These are phyloP conservation scores for Stramenopiles sp. DNA, from an alignment of 352 stramenopile genomes.

Conservation along the genomic window DNA sequence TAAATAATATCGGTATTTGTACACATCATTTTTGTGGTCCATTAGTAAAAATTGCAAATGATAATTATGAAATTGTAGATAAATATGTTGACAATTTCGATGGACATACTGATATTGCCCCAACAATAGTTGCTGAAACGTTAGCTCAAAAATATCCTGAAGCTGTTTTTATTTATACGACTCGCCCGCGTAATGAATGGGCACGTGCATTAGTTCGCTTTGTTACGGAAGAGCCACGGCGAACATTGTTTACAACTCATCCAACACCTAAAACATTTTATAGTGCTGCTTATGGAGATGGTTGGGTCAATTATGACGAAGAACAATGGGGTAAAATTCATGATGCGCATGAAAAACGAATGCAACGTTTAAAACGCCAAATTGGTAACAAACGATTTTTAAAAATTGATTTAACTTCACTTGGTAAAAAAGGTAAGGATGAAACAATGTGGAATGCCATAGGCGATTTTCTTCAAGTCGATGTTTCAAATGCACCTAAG, in stretches of 20 bases:
- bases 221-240: not conserved
- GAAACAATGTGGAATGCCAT: not conserved
- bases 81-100: not conserved
- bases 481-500: conserved; percentile 4
- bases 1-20: not conserved
- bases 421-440: not conserved
- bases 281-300: not conserved
- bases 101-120: not conserved
- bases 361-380: not conserved
- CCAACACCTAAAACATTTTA: not conserved
- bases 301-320: not conserved
- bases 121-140: not conserved
- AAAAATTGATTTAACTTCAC: not conserved
- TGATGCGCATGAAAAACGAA: not conserved
- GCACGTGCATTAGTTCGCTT: not conserved
- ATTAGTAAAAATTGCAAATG: not conserved
- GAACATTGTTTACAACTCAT: not conserved
- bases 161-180: not conserved
- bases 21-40: not conserved
- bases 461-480: not conserved
- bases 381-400: not conserved
- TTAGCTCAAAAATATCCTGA: not conserved
- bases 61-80: not conserved
- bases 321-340: not conserved
- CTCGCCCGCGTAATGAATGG: not conserved